Conservation (phyloP, 352 stramenopile species). For the Pythium rhizo-oryzae region DNA sequence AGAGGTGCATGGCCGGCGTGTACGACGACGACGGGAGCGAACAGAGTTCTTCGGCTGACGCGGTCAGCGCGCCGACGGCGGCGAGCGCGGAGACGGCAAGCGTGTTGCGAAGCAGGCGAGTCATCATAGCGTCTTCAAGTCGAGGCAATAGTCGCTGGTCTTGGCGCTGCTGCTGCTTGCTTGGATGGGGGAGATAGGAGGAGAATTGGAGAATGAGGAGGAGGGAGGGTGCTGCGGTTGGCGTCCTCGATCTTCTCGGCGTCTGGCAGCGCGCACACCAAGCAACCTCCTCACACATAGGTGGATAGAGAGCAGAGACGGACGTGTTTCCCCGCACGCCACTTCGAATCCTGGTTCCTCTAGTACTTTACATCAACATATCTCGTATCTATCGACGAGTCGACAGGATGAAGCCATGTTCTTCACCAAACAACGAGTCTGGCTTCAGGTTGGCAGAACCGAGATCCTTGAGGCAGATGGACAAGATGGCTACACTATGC, state of each 20-base stretch:
- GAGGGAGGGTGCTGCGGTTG: neutral
- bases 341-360: neutral
- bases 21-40: constrained; percentile 50
- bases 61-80: neutral
- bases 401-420: constrained; percentile 6
- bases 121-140: neutral
- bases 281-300: neutral
- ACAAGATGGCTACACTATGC: constrained; percentile 1
- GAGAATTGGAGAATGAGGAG: constrained; percentile 15
- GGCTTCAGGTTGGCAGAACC: neutral
- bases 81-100: constrained; percentile 5
- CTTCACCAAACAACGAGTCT: neutral
- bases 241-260: neutral
- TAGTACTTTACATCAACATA: constrained; percentile 10
- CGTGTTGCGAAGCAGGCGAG: constrained; percentile 6
- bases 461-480: constrained; percentile 9
- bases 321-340: constrained; percentile 7
- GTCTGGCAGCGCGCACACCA: neutral
- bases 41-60: constrained; percentile 46
- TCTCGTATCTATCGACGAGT: neutral
- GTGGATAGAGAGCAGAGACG: constrained; percentile 1
- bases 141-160: neutral
- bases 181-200: neutral
- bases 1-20: constrained; percentile 40
- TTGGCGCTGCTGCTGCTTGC: neutral